Evolutionary conservation across 331 rosid species (phyloP), one percentile per base, ranked within the genome.

Genomic region (Rosa hybrid): DNA sequence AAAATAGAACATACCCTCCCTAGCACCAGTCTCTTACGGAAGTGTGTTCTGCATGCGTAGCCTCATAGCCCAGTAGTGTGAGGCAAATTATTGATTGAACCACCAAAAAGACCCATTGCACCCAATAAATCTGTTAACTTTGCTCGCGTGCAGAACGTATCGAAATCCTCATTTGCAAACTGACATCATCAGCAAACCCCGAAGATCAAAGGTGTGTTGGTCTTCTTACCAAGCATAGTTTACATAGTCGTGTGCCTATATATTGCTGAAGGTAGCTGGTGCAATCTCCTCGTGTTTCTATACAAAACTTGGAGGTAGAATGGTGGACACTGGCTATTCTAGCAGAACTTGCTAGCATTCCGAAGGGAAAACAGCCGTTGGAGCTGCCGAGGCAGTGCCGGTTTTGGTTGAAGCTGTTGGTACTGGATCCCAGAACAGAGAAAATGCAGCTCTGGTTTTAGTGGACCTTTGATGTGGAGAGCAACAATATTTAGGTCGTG

Each of bases 61-160:
- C 81, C 96, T 93, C 83, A 91, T 93, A 83, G 90, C 87, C 75
- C 98, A 93, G 59, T 95, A 96, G 97, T 93, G 98, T 38, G 98
- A 95, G 88, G 84, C 88, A 75, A 95, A 95, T 86, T 77, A 62
- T 93, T 49, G 96, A 95, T 8, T 8, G 39, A 45, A 45, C 49
- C 2, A 85, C 96, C 99, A 34, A 90, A 93, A 87, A 89, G 93
- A 68, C 89, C 93, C 62, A 88, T 80, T 75, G 83, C 80, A 69
- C 88, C 90, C 27, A 86, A 75, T 80, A 90, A 89, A 87, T 85
- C 92, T 50, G 49, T 81, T 70, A 83, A 94, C 27, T 97, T 60
- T 90, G 88, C 87, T 83, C 98, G 17, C 90, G 93, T 11, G 92
- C 93, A 21, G 93, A 93, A 78, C 92, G 83, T 71, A 77, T 93